Evolutionary conservation across 371 early-diverging fungal species (phyloP).

Genomic region (Parasitella parasitica): DNA sequence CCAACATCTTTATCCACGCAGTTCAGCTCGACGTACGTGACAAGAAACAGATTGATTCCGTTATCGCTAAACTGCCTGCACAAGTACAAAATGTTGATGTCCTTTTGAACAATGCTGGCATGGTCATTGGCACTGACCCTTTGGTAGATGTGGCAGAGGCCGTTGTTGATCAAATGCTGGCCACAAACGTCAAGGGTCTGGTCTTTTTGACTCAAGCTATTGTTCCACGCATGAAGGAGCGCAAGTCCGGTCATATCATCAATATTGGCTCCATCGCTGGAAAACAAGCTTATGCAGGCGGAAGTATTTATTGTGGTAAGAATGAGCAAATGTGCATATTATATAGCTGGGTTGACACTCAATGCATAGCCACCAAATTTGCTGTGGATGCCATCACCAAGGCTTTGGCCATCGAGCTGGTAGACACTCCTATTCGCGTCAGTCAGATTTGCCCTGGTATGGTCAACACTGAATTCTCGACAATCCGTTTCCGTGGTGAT

Average conservation of each 20-base stretch:
- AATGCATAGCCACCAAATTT: constrained; percentile 88
- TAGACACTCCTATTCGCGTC: constrained; percentile 75
- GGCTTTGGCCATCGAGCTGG: constrained; percentile 79
- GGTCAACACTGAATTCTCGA: constrained; percentile 93
- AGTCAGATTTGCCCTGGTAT: constrained; percentile 76
- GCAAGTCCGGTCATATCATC: constrained; percentile 80
- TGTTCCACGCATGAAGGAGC: constrained; percentile 79
- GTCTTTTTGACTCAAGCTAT: constrained; percentile 82
- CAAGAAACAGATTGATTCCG: constrained; percentile 53
- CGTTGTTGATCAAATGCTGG: constrained; percentile 79
- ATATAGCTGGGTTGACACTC: too few relatives aligned
- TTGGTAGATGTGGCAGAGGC: constrained; percentile 63
- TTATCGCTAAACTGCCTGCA: constrained; percentile 55
- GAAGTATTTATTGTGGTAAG: constrained; percentile 81
- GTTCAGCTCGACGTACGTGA: constrained; percentile 77
- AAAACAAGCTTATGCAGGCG: constrained; percentile 69
- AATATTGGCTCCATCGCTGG: constrained; percentile 89
- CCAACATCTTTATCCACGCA: constrained; percentile 58
- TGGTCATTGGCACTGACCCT: constrained; percentile 83
- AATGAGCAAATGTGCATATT: background rate
- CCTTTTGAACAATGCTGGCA: constrained; percentile 72
- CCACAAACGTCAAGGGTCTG: constrained; percentile 90
- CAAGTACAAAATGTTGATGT: constrained; percentile 69
- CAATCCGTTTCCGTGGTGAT: constrained; percentile 84
- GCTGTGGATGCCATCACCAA: constrained; percentile 86